These are phyloP conservation scores for Metschnikowia drakensbergensis DNA, from an alignment of 805 yeast species.

Conservation along the genomic window DNA sequence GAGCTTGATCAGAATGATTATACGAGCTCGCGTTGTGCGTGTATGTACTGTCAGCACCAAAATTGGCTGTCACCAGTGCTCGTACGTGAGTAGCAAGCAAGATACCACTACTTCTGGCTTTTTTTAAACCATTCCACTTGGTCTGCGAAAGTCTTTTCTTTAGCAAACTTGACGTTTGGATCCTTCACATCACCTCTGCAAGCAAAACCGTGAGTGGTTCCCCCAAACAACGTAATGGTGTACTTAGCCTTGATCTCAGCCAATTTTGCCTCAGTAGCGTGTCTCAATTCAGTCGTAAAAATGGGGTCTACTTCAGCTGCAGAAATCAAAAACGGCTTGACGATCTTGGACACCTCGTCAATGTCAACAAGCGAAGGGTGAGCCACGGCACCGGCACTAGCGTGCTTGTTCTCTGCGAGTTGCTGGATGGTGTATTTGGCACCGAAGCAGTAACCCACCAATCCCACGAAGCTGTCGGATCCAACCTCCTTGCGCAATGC, in stretches of 20 bases:
- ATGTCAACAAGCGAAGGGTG: constrained; percentile 75
- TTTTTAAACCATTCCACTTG: constrained; percentile 28
- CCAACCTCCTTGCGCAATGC: constrained; percentile 38
- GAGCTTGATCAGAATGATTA: too few species aligned
- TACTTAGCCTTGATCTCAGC: constrained; percentile 47
- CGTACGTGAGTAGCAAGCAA: too few species aligned
- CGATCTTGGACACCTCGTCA: constrained; percentile 61
- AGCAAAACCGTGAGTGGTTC: constrained; percentile 74
- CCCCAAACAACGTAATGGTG: constrained; percentile 58
- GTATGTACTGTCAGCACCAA: too few species aligned
- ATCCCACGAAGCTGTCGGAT: constrained; percentile 48
- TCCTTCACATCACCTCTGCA: constrained; percentile 65
- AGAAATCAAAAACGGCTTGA: constrained; percentile 61
- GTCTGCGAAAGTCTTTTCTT: constrained; percentile 56
- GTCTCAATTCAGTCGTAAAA: constrained; percentile 64
- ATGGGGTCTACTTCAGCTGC: constrained; percentile 69
- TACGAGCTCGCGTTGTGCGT: too few species aligned
- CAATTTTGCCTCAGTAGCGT: constrained; percentile 55
- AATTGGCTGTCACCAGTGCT: too few species aligned
- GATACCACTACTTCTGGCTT: not conserved
- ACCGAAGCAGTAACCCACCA: constrained; percentile 82
- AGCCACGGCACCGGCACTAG: constrained; percentile 67
- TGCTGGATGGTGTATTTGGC: constrained; percentile 64
- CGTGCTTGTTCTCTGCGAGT: constrained; percentile 38
- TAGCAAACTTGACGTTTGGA: constrained; percentile 57